Evolutionary conservation across 2,329 filamentous ascomycete species (phyloP), one percentile per base, ranked within the genome.

Genomic region (Cytospora piceae): DNA sequence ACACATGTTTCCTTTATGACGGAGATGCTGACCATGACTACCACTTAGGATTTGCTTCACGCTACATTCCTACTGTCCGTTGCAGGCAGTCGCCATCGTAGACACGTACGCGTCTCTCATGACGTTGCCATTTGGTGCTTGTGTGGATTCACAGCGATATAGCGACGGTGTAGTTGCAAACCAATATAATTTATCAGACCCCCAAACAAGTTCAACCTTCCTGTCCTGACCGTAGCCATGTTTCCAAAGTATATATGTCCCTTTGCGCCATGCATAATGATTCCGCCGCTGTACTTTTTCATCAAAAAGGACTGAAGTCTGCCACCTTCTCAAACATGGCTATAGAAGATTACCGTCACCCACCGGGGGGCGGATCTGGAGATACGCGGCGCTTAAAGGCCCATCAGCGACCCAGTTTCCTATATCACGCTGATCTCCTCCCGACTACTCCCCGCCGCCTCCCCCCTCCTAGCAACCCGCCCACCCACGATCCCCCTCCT

Each of bases 401-500:
- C 37, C 15, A 34, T 8, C 14, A 42, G 17, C 39, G n/a, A 46
- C 7, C n/a, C 22, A 4, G 29, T 14, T 34, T 46, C 42, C 39
- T 61, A 72, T 37, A 68, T 61, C 68, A 80, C 80, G 24, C 80
- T 76, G 31, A 82, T 67, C 69, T 81, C 79, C 58, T 80, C 80
- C 58, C 77, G 75, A 76, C 29, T 82, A 55, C 52, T 65, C 20
- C 5, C 42, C 46, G 46, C 46, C 17, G 46, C 46, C 54, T 61
- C 68, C 27, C 59, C 74, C 0, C 70, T 81, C 59, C 84, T 77
- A 69, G 80, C 79, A 12, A 86, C 83, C 61, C 85, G 76, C 0
- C 84, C 85, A 2, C 93, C 94, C 0, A 98, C 94, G 74, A 97
- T 94, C 0, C 95, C 95, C 69, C 93, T 87, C 61, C 95, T 82